Evolutionary conservation across 2,329 filamentous ascomycete species (phyloP), one percentile per base, ranked within the genome.

Genomic region (Tolypocladium inflatum): DNA sequence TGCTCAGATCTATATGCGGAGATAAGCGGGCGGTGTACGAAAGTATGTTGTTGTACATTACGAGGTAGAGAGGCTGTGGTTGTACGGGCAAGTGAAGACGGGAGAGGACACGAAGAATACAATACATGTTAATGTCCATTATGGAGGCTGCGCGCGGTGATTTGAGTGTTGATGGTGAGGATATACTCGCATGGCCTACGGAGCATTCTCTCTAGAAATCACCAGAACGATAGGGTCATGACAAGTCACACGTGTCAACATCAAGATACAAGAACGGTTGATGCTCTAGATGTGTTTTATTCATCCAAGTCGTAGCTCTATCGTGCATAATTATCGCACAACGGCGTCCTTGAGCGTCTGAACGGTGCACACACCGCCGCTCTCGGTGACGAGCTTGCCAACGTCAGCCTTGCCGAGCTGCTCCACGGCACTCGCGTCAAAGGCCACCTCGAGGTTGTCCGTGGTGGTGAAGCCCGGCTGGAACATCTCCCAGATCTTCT

Each of bases 401-500:
- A 83, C 63, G 26, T 82, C 89, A 61, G 86, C 83, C 72, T 88
- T 88, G 68, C 87, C 86, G 59, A 93, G 78, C 73, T 88, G 85
- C 74, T 90, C 87, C 41, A 96, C 90, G 52, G 79, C 85, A 51
- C 76, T 81, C 3, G 89, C 89, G 68, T 97, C 89, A 70, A 97
- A 99, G 0, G 82, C 91, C 41, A 96, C 93, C 74, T 92, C 89
- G 55, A 93, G 79, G 53, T 74, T 75, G 9, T 88, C 87, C 1
- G 88, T 96, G 9, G 93, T 99, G 37, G 90, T 96, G 77, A 97
- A 97, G 0, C 93, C 94, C 1, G 92, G 91, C 80, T 97, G 93
- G 76, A 96, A 90, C 11, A 83, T 90, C 81, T 99, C 94, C 92
- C 93, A 97, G 61, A 97, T 80, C 86, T 97, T 97, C 86, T 97